Base-by-base conservation (phyloP, 257 asterid genomes). In the Fraxinus cuspidata region DNA sequence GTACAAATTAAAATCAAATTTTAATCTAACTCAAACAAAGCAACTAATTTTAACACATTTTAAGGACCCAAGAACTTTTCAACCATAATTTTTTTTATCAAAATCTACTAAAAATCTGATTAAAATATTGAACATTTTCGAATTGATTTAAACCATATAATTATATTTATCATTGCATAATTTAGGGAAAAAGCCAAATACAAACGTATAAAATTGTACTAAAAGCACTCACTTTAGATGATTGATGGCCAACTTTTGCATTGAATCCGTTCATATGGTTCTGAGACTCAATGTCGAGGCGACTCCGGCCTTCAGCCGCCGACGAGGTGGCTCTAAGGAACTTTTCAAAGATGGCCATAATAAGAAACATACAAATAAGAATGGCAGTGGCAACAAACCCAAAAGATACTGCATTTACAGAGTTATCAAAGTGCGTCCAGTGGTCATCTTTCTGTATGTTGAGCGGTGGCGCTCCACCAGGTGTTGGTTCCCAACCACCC, bases 301-400 rank as follows among this genome's bases (percentile, higher is more conserved):
- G 87, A 12, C 68, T 63, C 34, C 79, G 86, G 72, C 78, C 60
- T 83, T 29, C 64, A 87, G 86, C 5, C 89, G 79, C 80, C 78
- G 94, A 85, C 49, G 96, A 80, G 21, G 90, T 85, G 10, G 92
- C 85, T 38, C 98, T 80, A 2, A 92, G 87, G 77, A 94, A 86
- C 88, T 93, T 87, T 83, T 94, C 98, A 58, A 94, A 94, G 8
- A 94, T 90, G 29, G 98, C 98, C 98, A 94, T 94, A 7, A 94
- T 92, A 23, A 94, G 96, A 72, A 94, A 94, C 97, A 94, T 94
- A n/a, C 96, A 92, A 71, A 94, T 90, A 31, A 94, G 97, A 81
- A 94, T 86, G 19, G 97, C 98, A 75, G 98, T 94, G 71, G 98
- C 98, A 1, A 94, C 97, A 80, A 94, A 94, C 74, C 98, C 98